Conservation (phyloP, 495 filamentous ascomycete species). For the Xylaria castorea region DNA sequence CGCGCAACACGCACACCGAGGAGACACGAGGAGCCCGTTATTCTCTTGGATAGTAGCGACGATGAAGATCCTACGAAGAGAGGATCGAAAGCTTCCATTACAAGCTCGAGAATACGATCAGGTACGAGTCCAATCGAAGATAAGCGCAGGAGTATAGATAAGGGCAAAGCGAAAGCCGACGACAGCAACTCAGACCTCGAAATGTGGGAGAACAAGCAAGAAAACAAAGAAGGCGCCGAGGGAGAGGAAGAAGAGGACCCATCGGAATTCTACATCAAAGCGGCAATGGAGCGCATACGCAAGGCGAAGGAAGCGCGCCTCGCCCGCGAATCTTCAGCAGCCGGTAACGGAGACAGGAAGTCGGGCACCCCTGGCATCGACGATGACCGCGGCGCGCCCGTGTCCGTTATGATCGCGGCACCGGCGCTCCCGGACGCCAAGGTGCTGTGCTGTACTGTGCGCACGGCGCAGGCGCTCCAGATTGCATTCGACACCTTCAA, state of each 20-base stretch:
- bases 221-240: slow-evolving; percentile 14
- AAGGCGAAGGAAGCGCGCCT: slow-evolving; percentile 36
- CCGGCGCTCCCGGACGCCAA: slow-evolving; percentile 67
- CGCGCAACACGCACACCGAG: slow-evolving; percentile 21
- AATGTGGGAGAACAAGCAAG: slow-evolving; percentile 7
- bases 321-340: slow-evolving; percentile 31
- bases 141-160: background rate
- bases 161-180: slow-evolving; percentile 28
- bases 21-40: slow-evolving; percentile 19
- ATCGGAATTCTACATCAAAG: slow-evolving; percentile 44
- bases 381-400: slow-evolving; percentile 38
- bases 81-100: background rate
- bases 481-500: slow-evolving; percentile 71
- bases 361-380: slow-evolving; percentile 2
- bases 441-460: slow-evolving; percentile 70
- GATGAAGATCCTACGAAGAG: slow-evolving; percentile 25
- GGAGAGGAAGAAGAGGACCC: slow-evolving; percentile 36
- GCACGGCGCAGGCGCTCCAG: slow-evolving; percentile 67
- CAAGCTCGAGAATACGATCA: background rate
- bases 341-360: slow-evolving; percentile 26
- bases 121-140: background rate
- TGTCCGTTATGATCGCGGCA: slow-evolving; percentile 75
- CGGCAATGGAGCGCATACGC: slow-evolving; percentile 35
- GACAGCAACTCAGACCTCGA: slow-evolving; percentile 29
- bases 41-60: slow-evolving; percentile 30